Evolutionary conservation across 148 eudicot species (phyloP).

Genomic region (Rhododendron molle): DNA sequence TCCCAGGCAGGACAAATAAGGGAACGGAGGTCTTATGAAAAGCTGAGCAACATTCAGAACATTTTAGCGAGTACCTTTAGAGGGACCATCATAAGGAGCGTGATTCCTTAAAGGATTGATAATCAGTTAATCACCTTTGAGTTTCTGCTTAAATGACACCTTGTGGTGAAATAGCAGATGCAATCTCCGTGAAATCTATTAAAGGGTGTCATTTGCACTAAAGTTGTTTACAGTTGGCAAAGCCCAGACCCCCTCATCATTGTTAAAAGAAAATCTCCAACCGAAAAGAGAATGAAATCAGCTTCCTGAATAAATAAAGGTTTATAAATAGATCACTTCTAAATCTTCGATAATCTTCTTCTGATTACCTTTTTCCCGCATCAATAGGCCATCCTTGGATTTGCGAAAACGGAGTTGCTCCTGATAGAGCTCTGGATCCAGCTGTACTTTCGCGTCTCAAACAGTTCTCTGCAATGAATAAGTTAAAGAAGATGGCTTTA

Average conservation of each 20-base stretch:
- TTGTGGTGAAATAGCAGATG: background rate
- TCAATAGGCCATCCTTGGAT: conserved; percentile 95
- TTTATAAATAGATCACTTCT: background rate
- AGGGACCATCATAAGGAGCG: background rate
- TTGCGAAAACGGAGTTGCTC: conserved; percentile 97
- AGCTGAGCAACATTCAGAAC: background rate
- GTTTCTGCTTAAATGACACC: conserved; percentile 1
- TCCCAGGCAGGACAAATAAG: background rate
- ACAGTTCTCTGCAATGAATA: conserved; percentile 96
- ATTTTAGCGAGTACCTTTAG: background rate
- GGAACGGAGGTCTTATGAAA: background rate
- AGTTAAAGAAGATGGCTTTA: conserved; percentile 95
- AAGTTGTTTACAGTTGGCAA: background rate
- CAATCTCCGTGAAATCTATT: background rate
- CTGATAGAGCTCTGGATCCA: conserved; percentile 87
- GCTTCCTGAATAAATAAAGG: background rate
- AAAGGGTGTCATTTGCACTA: conserved; percentile 2
- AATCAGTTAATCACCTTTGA: background rate
- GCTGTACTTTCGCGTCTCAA: conserved; percentile 97
- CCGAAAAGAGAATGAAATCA: background rate
- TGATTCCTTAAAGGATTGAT: background rate
- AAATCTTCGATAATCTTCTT: background rate
- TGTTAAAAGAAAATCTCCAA: background rate
- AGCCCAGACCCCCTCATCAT: background rate
- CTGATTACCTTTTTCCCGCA: background rate